These are phyloP conservation scores for Termitomyces sp. DNA, from an alignment of 768 basidiomycete species.

Conservation along the genomic window DNA sequence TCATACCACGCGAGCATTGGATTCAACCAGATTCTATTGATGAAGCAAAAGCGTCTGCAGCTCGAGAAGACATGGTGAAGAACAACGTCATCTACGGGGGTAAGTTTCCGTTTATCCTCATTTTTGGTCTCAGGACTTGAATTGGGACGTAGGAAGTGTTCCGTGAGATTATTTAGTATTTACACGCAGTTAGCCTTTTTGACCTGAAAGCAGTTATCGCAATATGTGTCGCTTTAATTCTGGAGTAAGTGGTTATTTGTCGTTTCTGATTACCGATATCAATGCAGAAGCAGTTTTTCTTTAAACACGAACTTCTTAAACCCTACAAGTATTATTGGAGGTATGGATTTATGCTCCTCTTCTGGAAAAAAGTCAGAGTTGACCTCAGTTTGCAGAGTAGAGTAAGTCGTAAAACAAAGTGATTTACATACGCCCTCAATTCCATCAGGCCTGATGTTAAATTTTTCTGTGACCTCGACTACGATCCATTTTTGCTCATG, in stretches of 20 bases:
- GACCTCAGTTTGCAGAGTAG: constrained; percentile 28
- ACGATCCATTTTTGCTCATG: constrained; percentile 88
- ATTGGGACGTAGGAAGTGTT: constrained; percentile 52
- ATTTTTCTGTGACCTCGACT: constrained; percentile 82
- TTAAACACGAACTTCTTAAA: constrained; percentile 72
- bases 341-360: constrained; percentile 16
- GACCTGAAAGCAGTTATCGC: constrained; percentile 48
- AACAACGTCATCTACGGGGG: constrained; percentile 65
- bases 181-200: neutral
- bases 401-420: constrained; percentile 25
- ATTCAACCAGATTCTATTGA: constrained; percentile 77
- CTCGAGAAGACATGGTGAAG: constrained; percentile 66
- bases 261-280: neutral
- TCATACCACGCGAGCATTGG: constrained; percentile 80
- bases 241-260: constrained; percentile 52
- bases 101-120: constrained; percentile 18
- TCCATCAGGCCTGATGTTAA: constrained; percentile 69
- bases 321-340: constrained; percentile 86
- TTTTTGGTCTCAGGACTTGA: neutral
- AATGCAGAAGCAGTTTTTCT: constrained; percentile 63
- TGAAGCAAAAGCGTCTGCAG: constrained; percentile 57
- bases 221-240: constrained; percentile 99
- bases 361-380: neutral
- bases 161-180: constrained; percentile 41
- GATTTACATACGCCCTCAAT: neutral